Base-by-base conservation (phyloP, 192 early-diverging fungal species). In the Coemansia sp. region DNA sequence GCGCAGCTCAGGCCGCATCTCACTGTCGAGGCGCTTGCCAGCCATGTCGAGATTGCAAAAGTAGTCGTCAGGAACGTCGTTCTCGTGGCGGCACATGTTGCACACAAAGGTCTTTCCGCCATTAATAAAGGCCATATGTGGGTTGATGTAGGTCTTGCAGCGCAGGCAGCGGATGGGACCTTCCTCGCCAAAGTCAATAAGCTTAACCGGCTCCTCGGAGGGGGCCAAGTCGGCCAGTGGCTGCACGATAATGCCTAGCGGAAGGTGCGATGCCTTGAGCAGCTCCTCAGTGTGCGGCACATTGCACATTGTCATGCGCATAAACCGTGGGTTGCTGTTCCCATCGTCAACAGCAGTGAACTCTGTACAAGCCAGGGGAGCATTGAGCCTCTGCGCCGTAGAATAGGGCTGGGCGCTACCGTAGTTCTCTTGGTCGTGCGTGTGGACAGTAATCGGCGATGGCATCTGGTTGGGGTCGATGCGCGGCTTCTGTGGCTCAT, bases 381-480 rank as follows among this genome's bases (percentile, higher is more conserved):
- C 88, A 11, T 87, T 76, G 3, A 86, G 85, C 64, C 86, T 89
- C 12, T 87, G 82, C 12, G 82, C 87, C 0, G 96, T 96, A 38
- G 87, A 85, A 85, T 89, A 99, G 10, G 89, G 84, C 58, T 86
- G 70, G 25, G 84, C 81, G 21, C 45, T 66, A 41, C 81, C 83
- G 76, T 92, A 91, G 8, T 84, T 55, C 23, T 85, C 73, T 70
- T 97, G 94, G 73, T 99, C 95, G 17, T 80, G 75, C 60, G 89
- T 87, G 63, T 96, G 94, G 37, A 95, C 94, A 23, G 85, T 80
- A 10, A 94, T 85, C 23, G 96, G 95, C 21, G 91, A 90, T 17
- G 97, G 97, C 62, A 99, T 94, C 68, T 95, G 93, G 82, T 94
- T 91, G 2, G 96, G 95, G 72, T 99, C 94, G 58, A 99, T 99